Evolutionary conservation across 345 rosid genomes (phyloP).

Genomic region (Stellera chamaejasme): DNA sequence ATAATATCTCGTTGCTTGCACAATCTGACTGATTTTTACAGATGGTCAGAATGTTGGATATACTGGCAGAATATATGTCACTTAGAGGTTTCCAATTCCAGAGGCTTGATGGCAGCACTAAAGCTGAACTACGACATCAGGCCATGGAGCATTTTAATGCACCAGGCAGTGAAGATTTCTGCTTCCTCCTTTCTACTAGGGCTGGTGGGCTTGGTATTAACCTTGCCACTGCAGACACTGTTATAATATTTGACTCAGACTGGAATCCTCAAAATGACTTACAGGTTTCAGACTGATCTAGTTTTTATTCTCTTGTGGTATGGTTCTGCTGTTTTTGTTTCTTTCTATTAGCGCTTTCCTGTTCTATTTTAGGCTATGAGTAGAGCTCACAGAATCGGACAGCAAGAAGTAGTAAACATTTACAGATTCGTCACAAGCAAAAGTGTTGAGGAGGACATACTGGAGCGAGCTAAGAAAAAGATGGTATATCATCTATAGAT

Average conservation of each 20-base stretch:
- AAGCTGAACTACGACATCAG: constrained; percentile 97
- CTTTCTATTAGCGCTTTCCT: constrained; percentile 4
- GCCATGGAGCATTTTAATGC: constrained; percentile 99
- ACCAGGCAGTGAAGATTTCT: constrained; percentile 97
- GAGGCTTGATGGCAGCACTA: constrained; percentile 99
- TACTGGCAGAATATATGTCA: constrained; percentile 84
- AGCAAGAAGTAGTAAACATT: constrained; percentile 95
- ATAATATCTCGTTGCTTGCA: constrained; percentile 4
- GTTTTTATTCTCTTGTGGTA: constrained; percentile 7
- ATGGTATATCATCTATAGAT: constrained; percentile 47
- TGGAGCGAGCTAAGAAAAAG: constrained; percentile 98
- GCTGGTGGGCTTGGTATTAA: constrained; percentile 99
- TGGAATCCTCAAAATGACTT: constrained; percentile 99
- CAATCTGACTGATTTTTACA: constrained; percentile 21
- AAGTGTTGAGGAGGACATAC: constrained; percentile 98
- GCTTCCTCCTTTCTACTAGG: constrained; percentile 97
- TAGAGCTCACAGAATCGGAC: constrained; percentile 99
- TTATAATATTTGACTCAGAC: constrained; percentile 98
- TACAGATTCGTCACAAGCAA: constrained; percentile 98
- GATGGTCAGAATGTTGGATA: constrained; percentile 99
- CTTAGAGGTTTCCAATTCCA: constrained; percentile 95
- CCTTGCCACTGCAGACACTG: constrained; percentile 98
- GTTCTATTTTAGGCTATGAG: constrained; percentile 84
- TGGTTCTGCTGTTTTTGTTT: neutral
- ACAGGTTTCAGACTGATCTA: constrained; percentile 42